Base-by-base conservation (phyloP, 2,329 filamentous ascomycete genomes). In the Fusarium sp. region DNA sequence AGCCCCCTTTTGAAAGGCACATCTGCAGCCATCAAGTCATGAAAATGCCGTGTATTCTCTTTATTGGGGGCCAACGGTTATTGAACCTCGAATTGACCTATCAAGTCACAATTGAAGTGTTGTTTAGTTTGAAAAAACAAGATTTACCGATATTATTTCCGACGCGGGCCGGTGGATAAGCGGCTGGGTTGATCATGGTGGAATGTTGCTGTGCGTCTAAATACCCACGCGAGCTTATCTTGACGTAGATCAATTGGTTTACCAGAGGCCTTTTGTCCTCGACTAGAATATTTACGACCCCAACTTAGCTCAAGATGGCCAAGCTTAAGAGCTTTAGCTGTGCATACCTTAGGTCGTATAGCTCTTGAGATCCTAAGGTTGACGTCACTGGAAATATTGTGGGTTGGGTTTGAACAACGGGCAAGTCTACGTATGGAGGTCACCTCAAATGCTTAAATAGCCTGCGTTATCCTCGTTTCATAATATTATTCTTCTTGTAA, bases 371-470 rank as follows among this genome's bases (percentile, higher is more conserved):
- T 9, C 35, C 35, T 17, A 7, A 37, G 22, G 23, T 50, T 68
- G 65, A 68, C 65, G 65, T 68, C 65, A 68, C 56, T 52, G 39
- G 46, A 30, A 61, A 33, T 47, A 35, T 53, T 65, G 35, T 27
- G 22, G 14, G 44, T 48, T 39, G 35, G 54, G 23, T 20, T 44
- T n/a, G 17, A 46, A 47, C 4, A 13, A 17, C 14, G 43, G 15
- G 39, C 23, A 37, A 23, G 14, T 39, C 15, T 30, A 17, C 19
- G n/a, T 35, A 23, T 35, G 9, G 40, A 45, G 2, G 20, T 39
- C 9, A 39, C 37, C 40, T 32, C 22, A 14, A 37, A 53, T 40
- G n/a, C 25, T 65, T 55, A 68, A 62, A 61, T 44, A 49, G 6
- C 19, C 13, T 40, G 22, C 9, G 43, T 23, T 33, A 27, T 43